phyloP scores from a whole-genome alignment of 164 flowering plant species.

The Umbellularia californica region DNA sequence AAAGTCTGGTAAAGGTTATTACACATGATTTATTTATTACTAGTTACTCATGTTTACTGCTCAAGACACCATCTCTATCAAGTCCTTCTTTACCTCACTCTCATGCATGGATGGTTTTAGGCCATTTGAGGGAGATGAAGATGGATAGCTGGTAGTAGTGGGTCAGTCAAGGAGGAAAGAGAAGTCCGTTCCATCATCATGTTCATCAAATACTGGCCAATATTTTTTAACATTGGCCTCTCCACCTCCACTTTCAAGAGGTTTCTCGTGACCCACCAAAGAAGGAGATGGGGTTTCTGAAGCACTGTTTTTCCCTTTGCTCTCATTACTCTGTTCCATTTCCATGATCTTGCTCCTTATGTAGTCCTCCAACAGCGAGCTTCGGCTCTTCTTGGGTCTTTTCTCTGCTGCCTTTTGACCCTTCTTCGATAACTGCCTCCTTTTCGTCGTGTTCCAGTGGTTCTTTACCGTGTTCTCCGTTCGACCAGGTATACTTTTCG shows the following conservation, averaged over 20 bases:
- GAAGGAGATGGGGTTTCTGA: background rate
- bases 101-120: background rate
- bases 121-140: background rate
- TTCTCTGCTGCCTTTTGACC: background rate
- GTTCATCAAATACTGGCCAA: background rate
- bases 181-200: background rate
- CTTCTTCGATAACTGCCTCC: conserved; percentile 11
- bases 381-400: background rate
- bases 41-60: background rate
- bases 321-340: background rate
- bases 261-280: background rate
- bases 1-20: no score
- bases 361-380: conserved; percentile 13
- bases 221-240: background rate
- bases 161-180: conserved; percentile 4
- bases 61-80: conserved; percentile 7
- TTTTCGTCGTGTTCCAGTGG: conserved; percentile 14
- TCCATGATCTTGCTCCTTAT: conserved; percentile 3
- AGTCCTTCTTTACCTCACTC: conserved; percentile 11
- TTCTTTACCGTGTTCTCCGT: conserved; percentile 15
- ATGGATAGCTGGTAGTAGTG: background rate
- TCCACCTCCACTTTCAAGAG: no score
- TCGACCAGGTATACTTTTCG: conserved; percentile 10
- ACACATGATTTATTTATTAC: background rate
- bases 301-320: background rate